Evolutionary conservation across 257 asterid species (phyloP).

Genomic region (Salvia miltiorrhiza): DNA sequence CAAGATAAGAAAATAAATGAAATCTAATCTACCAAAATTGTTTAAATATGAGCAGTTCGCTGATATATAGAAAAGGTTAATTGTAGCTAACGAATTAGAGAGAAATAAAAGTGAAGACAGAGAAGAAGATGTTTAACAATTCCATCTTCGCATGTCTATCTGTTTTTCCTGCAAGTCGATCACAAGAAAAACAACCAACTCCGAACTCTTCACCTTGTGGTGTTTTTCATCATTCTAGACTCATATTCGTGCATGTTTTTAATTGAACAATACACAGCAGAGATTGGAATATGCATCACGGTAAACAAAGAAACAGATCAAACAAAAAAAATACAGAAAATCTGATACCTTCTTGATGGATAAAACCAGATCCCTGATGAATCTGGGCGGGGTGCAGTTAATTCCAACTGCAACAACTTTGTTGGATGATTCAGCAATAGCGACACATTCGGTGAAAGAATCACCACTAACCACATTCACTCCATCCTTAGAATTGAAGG

Average conservation of each 20-base stretch:
- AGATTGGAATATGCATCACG: background rate
- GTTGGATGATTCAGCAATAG: slow-evolving; percentile 62
- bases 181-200: too few species aligned
- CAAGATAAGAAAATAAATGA: background rate
- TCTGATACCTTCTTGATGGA: slow-evolving; percentile 57
- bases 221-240: too few species aligned
- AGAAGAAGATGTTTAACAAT: too few species aligned
- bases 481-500: slow-evolving; percentile 92
- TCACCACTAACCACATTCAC: slow-evolving; percentile 79
- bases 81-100: too few species aligned
- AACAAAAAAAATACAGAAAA: slow-evolving; percentile 5
- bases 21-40: background rate
- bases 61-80: background rate
- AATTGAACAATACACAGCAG: background rate
- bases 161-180: too few species aligned
- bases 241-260: too few species aligned
- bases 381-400: slow-evolving; percentile 92
- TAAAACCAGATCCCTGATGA: slow-evolving; percentile 61
- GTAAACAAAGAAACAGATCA: background rate
- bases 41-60: background rate
- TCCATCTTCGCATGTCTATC: too few species aligned
- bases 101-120: too few species aligned
- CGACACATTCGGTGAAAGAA: slow-evolving; percentile 64
- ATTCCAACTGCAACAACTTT: slow-evolving; percentile 78
- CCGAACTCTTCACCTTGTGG: too few species aligned